Conservation (phyloP, 768 basidiomycete genomes). For the Leucosporidium scottii region DNA sequence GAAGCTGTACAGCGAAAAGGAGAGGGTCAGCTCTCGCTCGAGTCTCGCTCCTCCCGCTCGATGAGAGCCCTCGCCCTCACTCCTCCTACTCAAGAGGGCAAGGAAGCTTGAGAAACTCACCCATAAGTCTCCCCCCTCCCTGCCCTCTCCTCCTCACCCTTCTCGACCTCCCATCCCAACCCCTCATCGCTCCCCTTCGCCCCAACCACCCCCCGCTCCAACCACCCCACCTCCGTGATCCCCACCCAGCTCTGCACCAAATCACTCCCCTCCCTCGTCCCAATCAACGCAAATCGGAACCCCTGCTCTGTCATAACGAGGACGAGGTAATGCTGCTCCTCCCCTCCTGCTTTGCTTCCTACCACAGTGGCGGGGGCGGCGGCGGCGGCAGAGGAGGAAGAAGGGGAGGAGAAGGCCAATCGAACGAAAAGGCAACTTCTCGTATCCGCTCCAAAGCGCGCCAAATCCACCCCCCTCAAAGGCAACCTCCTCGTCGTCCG, state of each 20-base stretch:
- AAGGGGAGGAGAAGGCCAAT: not conserved
- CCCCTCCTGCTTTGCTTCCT: no score
- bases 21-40: constrained; percentile 1
- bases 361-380: no score
- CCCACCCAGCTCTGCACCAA: constrained; percentile 15
- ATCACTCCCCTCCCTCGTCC: constrained; percentile 39
- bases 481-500: constrained; percentile 4
- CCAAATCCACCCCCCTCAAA: constrained; percentile 50
- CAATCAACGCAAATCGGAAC: constrained; percentile 75
- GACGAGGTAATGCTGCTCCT: constrained; percentile 57
- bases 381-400: no score
- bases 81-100: no score
- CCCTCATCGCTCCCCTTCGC: constrained; percentile 2
- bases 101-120: no score
- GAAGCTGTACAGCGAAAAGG: constrained; percentile 44
- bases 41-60: not conserved
- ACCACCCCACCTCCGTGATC: constrained; percentile 34
- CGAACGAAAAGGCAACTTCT: constrained; percentile 48
- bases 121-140: no score
- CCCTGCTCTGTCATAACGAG: constrained; percentile 70
- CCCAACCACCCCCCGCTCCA: constrained; percentile 20
- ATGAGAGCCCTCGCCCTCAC: no score
- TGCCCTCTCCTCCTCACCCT: no score
- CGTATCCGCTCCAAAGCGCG: constrained; percentile 56
- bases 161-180: not conserved